Conservation (phyloP, 148 eudicot species). For the Rhododendron vialii region DNA sequence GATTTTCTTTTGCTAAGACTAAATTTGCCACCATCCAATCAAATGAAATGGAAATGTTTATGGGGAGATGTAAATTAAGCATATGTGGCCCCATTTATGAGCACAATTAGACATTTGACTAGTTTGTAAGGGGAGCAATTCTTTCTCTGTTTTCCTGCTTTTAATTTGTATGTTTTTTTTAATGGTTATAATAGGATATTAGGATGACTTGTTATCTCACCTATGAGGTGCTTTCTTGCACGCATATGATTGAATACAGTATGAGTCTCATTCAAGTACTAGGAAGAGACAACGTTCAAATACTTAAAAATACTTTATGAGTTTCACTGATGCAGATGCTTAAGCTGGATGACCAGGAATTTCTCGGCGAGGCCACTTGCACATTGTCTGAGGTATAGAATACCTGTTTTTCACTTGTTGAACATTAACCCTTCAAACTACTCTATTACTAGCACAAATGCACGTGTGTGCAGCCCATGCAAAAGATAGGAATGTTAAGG, state of each 20-base stretch:
- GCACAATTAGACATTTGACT: not conserved
- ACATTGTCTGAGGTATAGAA: constrained; percentile 73
- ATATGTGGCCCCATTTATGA: constrained; percentile 7
- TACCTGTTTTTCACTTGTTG: not conserved
- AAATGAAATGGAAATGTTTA: not conserved
- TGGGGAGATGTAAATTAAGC: not conserved
- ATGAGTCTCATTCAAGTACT: not conserved
- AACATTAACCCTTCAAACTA: constrained; percentile 1
- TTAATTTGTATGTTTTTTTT: not conserved
- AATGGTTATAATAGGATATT: not conserved
- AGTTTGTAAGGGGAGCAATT: not conserved
- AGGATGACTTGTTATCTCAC: not conserved
- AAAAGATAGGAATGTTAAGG: not conserved
- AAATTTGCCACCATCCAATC: not conserved
- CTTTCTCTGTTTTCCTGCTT: constrained; percentile 3
- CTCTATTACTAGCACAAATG: not conserved
- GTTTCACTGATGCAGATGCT: constrained; percentile 50
- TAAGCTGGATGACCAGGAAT: constrained; percentile 91
- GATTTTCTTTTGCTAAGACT: not conserved
- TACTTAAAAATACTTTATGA: not conserved
- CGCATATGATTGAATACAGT: not conserved
- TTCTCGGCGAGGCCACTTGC: constrained; percentile 92
- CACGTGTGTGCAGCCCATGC: not conserved
- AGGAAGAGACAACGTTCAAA: not conserved
- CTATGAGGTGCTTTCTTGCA: not conserved